Percentiles rank a stretch among this genome's conserved stretches.
Conservation (phyloP, 2,329 filamentous ascomycete species). For the Dendryphion nanum region DNA sequence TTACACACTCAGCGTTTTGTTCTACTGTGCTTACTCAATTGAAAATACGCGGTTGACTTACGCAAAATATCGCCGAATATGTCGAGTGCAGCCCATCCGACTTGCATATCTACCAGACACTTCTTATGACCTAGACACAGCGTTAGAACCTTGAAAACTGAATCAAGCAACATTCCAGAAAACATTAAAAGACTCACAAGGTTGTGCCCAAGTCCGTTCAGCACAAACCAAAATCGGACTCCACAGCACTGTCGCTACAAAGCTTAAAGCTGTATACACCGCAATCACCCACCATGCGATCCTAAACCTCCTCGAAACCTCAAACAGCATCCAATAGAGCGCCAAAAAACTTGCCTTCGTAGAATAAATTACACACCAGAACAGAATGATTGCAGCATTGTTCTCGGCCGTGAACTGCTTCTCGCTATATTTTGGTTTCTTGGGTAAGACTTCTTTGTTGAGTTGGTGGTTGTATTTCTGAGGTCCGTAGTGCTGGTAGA, state of each 20-base stretch:
- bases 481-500: constrained; percentile 6
- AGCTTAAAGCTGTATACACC: constrained; percentile 1
- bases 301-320: not conserved
- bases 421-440: not conserved
- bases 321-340: constrained; percentile 3
- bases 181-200: not conserved
- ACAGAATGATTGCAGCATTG: constrained; percentile 5
- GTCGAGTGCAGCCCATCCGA: not conserved
- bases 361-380: constrained; percentile 6
- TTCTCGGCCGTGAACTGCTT: too few relatives aligned
- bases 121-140: too few relatives aligned
- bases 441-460: constrained; percentile 2
- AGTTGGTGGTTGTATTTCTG: constrained; percentile 8
- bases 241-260: not conserved
- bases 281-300: not conserved
- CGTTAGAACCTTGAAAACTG: too few relatives aligned
- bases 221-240: not conserved
- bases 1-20: too few relatives aligned
- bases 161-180: too few relatives aligned
- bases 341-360: constrained; percentile 10
- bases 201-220: not conserved
- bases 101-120: too few relatives aligned
- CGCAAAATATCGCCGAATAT: constrained; percentile 1
- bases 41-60: not conserved
- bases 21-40: not conserved